Evolutionary conservation across 208 protist species (phyloP).

Genomic region (Trypanosoma avium): DNA sequence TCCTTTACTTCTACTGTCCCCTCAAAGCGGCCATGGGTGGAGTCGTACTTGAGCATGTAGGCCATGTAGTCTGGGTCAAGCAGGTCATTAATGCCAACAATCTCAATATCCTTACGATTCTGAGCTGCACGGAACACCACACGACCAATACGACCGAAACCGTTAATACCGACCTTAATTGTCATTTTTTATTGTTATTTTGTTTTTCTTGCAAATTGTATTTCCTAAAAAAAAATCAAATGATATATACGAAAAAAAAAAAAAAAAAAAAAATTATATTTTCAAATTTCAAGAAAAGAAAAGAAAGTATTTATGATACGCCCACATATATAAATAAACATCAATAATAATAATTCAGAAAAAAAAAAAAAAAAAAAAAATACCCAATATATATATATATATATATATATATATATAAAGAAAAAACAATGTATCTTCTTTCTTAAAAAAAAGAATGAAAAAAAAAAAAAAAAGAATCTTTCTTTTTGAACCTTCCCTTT

Average conservation of each 20-base stretch:
- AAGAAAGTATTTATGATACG: no score
- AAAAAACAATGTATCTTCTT: no score
- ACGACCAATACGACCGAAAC: conserved; percentile 96
- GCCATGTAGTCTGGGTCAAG: conserved; percentile 94
- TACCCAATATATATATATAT: not conserved
- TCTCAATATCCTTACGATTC: conserved; percentile 58
- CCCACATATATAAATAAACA: not conserved
- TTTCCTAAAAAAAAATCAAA: no score
- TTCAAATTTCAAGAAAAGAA: no score
- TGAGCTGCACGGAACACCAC: conserved; percentile 88
- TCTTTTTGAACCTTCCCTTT: not conserved
- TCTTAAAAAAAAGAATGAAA: no score
- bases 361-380: not conserved
- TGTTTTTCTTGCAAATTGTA: no score
- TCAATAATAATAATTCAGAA: not conserved
- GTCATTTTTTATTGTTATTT: conserved; percentile 28
- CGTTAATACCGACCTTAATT: conserved; percentile 92
- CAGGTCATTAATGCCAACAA: conserved; percentile 96
- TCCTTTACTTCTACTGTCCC: conserved; percentile 38
- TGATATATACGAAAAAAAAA: no score
- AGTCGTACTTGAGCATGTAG: conserved; percentile 94
- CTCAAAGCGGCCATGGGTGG: conserved; percentile 91
- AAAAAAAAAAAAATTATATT: no score
- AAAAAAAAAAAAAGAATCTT: no score
- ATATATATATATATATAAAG: not conserved